Evolutionary conservation across 2,329 filamentous ascomycete species (phyloP).

Genomic region (Decorospora gaudefroyi): DNA sequence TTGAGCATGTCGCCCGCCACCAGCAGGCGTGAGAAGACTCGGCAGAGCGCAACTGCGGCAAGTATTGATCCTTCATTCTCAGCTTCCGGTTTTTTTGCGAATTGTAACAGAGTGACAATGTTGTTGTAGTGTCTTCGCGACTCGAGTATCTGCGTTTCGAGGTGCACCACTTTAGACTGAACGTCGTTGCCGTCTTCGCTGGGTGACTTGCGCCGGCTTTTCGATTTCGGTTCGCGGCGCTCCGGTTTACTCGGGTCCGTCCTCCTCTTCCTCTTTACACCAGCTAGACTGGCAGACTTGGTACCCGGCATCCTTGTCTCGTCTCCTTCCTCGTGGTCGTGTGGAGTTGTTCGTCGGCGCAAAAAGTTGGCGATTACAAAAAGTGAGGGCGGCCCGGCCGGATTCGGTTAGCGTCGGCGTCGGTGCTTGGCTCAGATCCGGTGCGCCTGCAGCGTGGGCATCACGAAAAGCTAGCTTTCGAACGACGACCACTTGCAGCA

Average conservation of each 20-base stretch:
- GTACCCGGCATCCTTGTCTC: slow-evolving; percentile 44
- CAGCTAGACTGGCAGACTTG: slow-evolving; percentile 32
- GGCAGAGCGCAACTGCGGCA: slow-evolving; percentile 79
- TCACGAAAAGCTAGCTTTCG: slow-evolving; percentile 34
- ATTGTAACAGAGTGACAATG: slow-evolving; percentile 71
- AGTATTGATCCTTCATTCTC: slow-evolving; percentile 64
- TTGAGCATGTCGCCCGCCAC: slow-evolving; percentile 71
- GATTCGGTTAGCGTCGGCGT: slow-evolving; percentile 32
- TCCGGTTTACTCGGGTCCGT: slow-evolving; percentile 41
- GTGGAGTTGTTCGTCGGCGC: slow-evolving; percentile 3
- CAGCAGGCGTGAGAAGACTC: slow-evolving; percentile 81
- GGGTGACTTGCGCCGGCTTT: slow-evolving; percentile 38
- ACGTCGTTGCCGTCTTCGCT: slow-evolving; percentile 51
- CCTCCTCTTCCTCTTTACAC: slow-evolving; percentile 55
- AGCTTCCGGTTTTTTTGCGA: slow-evolving; percentile 54
- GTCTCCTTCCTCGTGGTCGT: not conserved
- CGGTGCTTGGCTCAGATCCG: slow-evolving; percentile 24
- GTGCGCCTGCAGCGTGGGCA: slow-evolving; percentile 31
- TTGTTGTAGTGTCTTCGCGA: slow-evolving; percentile 93
- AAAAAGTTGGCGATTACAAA: slow-evolving; percentile 20
- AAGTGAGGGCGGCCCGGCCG: slow-evolving; percentile 28
- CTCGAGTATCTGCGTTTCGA: slow-evolving; percentile 81
- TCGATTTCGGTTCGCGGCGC: slow-evolving; percentile 49
- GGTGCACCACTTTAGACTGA: slow-evolving; percentile 69
- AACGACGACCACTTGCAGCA: slow-evolving; percentile 33